Percentiles rank a stretch among this genome's conserved stretches.
These are phyloP conservation scores for Rubia peregrina DNA, from an alignment of 305 asterid genomes.

Conservation along the genomic window DNA sequence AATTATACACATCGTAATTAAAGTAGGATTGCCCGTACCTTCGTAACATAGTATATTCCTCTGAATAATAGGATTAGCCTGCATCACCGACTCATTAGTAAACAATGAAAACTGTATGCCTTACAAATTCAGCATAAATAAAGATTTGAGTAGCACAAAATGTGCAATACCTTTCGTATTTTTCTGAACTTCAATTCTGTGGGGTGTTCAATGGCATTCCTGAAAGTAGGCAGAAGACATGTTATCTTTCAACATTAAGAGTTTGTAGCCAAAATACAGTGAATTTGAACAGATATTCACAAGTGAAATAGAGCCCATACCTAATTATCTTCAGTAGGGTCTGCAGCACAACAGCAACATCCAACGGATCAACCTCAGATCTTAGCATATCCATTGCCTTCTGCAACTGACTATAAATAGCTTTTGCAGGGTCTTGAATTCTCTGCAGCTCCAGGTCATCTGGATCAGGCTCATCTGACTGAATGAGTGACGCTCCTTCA, in stretches of 20 bases:
- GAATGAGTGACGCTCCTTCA: neutral
- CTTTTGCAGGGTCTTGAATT: constrained; percentile 74
- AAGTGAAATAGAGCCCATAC: constrained; percentile 19
- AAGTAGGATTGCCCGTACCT: constrained; percentile 37
- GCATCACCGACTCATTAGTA: constrained; percentile 26
- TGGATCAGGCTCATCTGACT: constrained; percentile 39
- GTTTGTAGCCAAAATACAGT: neutral
- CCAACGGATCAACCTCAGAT: constrained; percentile 47
- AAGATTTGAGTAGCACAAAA: neutral
- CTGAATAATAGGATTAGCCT: constrained; percentile 74
- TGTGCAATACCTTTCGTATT: constrained; percentile 58
- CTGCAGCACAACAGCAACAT: constrained; percentile 38
- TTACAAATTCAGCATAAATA: neutral
- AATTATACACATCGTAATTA: neutral
- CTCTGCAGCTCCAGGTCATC: constrained; percentile 63
- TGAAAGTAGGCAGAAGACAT: constrained; percentile 32
- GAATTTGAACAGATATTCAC: neutral
- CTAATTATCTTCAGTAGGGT: constrained; percentile 57
- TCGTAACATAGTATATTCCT: constrained; percentile 47
- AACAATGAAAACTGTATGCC: constrained; percentile 11
- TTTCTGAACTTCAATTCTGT: constrained; percentile 64
- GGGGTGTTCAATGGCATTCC: constrained; percentile 85
- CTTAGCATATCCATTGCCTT: constrained; percentile 56
- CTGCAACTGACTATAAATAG: constrained; percentile 54
- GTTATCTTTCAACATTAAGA: constrained; percentile 13